phyloP scores from a whole-genome alignment of 2,329 filamentous ascomycete species.

The Fusarium tanahbumbuense region DNA sequence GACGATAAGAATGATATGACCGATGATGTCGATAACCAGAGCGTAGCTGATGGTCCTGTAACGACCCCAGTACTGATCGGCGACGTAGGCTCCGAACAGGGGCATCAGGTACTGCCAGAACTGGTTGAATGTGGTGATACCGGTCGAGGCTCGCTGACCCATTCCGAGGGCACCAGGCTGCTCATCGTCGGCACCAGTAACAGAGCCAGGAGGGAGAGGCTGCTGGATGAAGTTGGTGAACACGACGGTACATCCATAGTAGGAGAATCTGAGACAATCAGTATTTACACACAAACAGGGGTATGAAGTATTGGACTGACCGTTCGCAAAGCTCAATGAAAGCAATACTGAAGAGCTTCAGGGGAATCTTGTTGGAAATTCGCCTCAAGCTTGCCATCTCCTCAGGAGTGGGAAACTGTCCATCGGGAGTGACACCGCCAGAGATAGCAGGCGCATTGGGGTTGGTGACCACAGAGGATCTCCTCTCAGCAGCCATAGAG shows the following conservation, averaged over 20 bases:
- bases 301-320: neutral
- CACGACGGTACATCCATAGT: slow-evolving; percentile 74
- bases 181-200: slow-evolving; percentile 60
- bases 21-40: slow-evolving; percentile 70
- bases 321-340: slow-evolving; percentile 78
- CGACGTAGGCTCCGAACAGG: slow-evolving; percentile 63
- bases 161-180: slow-evolving; percentile 67
- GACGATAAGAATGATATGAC: slow-evolving; percentile 73
- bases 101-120: slow-evolving; percentile 73
- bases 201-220: slow-evolving; percentile 64
- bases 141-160: slow-evolving; percentile 64
- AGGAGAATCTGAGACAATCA: slow-evolving; percentile 64
- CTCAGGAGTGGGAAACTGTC: slow-evolving; percentile 41
- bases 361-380: slow-evolving; percentile 68
- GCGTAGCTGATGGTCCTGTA: slow-evolving; percentile 76
- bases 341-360: slow-evolving; percentile 70
- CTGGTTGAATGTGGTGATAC: slow-evolving; percentile 61
- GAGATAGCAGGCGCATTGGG: slow-evolving; percentile 3
- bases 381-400: slow-evolving; percentile 65
- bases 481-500: slow-evolving; percentile 47
- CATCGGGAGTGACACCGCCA: slow-evolving; percentile 9
- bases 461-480: slow-evolving; percentile 39
- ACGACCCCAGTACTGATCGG: slow-evolving; percentile 71
- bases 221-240: slow-evolving; percentile 74
- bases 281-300: neutral